Evolutionary conservation across 768 basidiomycete genomes (phyloP).

Genomic region (Boletus rex-veris): DNA sequence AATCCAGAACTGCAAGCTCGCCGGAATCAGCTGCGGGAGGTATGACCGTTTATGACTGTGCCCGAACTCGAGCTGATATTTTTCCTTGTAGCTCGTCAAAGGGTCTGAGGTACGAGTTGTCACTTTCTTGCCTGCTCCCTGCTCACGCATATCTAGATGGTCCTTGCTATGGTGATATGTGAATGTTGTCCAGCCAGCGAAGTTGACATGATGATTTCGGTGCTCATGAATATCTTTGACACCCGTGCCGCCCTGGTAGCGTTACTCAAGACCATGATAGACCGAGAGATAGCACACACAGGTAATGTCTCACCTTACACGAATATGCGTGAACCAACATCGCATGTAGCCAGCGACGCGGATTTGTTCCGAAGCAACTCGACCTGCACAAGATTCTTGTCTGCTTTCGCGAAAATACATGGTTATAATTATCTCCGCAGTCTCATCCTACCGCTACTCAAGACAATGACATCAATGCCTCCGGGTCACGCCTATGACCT

Average conservation of each 20-base stretch:
- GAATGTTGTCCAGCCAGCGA: conserved; percentile 79
- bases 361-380: conserved; percentile 87
- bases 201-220: conserved; percentile 79
- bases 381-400: conserved; percentile 81
- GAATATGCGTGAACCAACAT: conserved; percentile 1
- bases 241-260: conserved; percentile 66
- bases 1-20: conserved; percentile 44
- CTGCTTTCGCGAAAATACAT: conserved; percentile 82
- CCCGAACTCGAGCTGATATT: conserved; percentile 2
- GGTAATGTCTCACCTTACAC: conserved; percentile 40
- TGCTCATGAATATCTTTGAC: conserved; percentile 85
- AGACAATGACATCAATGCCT: conserved; percentile 69
- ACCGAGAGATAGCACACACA: conserved; percentile 76
- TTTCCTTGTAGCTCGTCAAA: conserved; percentile 57
- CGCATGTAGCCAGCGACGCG: conserved; percentile 63
- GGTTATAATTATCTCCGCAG: conserved; percentile 89
- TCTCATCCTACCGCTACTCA: conserved; percentile 72
- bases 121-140: background rate
- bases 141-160: conserved; percentile 46
- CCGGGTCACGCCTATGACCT: conserved; percentile 73
- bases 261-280: conserved; percentile 80
- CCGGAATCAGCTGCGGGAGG: conserved; percentile 57
- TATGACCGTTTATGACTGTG: conserved; percentile 30
- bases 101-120: conserved; percentile 59
- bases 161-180: conserved; percentile 80